Conservation (phyloP, 345 rosid genomes). For the Toxicodendron radicans region DNA sequence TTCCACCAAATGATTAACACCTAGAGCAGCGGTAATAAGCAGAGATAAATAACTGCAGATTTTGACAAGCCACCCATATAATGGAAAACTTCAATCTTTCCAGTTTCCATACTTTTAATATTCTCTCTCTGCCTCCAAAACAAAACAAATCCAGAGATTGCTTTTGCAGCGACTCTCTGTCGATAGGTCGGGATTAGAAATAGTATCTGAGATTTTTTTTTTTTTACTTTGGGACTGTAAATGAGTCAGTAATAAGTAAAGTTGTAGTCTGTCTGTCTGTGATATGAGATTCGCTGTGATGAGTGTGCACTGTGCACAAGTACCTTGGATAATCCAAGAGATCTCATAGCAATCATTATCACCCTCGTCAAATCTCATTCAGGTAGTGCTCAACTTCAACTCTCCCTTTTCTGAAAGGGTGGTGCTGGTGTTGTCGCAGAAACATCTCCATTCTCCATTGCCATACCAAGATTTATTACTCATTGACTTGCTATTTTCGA, state of each 20-base stretch:
- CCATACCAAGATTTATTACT: too few relatives aligned
- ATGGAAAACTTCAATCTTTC: neutral
- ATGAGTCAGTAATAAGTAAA: neutral
- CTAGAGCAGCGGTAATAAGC: neutral
- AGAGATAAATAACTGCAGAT: neutral
- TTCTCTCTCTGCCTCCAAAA: neutral
- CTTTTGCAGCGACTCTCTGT: too few relatives aligned
- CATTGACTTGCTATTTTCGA: too few relatives aligned
- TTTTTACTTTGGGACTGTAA: neutral
- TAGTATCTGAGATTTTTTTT: too few relatives aligned
- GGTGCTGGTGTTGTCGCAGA: too few relatives aligned
- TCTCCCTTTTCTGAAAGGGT: too few relatives aligned
- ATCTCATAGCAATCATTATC: neutral
- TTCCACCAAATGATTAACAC: neutral
- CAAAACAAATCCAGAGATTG: too few relatives aligned
- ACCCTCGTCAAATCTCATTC: neutral
- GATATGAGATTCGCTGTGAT: neutral
- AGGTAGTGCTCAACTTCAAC: neutral
- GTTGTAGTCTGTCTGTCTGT: neutral
- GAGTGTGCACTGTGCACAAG: neutral
- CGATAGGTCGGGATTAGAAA: too few relatives aligned
- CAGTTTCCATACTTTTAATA: too few relatives aligned
- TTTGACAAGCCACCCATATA: neutral
- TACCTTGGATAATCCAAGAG: neutral
- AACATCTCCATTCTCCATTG: too few relatives aligned